phyloP scores from a whole-genome alignment of 164 flowering plant genomes.

The Tinospora cordifolia region DNA sequence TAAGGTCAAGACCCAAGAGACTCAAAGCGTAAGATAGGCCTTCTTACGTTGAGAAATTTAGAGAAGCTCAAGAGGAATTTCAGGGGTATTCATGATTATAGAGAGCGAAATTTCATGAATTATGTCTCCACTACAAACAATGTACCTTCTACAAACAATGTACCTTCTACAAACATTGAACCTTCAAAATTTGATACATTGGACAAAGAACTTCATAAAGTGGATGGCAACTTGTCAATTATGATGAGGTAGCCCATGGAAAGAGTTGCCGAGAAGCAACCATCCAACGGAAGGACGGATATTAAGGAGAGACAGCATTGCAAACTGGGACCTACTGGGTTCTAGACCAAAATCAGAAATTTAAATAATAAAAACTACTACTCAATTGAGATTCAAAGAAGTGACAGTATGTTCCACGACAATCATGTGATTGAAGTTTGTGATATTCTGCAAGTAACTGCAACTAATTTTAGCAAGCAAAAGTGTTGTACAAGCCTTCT shows the following conservation, averaged over 20 bases:
- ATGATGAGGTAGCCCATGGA: not conserved
- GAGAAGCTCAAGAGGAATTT: too few species aligned
- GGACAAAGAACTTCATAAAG: too few species aligned
- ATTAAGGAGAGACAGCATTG: not conserved
- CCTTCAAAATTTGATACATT: too few species aligned
- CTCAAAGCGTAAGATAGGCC: too few species aligned
- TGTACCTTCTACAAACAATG: too few species aligned
- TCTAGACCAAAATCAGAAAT: not conserved
- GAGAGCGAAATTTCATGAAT: too few species aligned
- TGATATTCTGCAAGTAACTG: not conserved
- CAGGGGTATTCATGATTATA: too few species aligned
- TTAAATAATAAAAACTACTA: not conserved
- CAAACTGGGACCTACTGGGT: not conserved
- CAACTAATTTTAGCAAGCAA: not conserved
- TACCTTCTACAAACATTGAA: too few species aligned
- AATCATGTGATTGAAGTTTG: not conserved
- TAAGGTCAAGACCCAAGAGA: too few species aligned
- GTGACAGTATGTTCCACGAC: not conserved
- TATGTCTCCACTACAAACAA: too few species aligned
- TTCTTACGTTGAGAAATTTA: too few species aligned
- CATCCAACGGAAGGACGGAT: not conserved
- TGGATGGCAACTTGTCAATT: too few species aligned
- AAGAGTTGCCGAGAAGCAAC: not conserved
- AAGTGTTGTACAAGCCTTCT: not conserved
- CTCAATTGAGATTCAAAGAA: not conserved